Evolutionary conservation across 1,139 yeast genomes (phyloP).

Genomic region (Suzukiozyma palmioleophila): DNA sequence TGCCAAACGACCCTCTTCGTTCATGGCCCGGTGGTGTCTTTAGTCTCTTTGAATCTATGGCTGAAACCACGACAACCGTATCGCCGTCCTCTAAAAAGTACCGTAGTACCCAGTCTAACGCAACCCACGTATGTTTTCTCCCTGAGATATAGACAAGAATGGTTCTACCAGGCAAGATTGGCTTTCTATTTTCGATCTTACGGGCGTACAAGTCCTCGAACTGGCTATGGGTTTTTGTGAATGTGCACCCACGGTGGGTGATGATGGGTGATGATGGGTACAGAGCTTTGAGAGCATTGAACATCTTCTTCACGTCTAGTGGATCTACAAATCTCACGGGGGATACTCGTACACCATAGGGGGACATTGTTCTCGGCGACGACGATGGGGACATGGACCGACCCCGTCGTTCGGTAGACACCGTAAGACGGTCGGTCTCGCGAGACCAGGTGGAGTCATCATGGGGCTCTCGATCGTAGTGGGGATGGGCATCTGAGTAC

Average conservation of each 20-base stretch:
- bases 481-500: not conserved
- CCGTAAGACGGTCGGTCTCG: not conserved
- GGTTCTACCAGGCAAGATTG: conserved; percentile 50
- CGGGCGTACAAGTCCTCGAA: conserved; percentile 36
- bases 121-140: conserved; percentile 74
- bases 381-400: conserved; percentile 1
- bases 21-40: not conserved
- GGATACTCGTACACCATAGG: not conserved
- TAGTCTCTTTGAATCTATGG: conserved; percentile 19
- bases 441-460: not conserved
- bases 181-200: conserved; percentile 24
- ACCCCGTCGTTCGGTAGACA: conserved; percentile 1
- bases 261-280: conserved; percentile 55
- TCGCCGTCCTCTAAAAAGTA: conserved; percentile 58
- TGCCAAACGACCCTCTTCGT: conserved; percentile 3
- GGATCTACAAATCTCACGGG: conserved; percentile 1
- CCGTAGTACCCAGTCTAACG: conserved; percentile 62
- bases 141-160: conserved; percentile 66
- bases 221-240: conserved; percentile 41
- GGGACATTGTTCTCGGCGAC: conserved; percentile 1
- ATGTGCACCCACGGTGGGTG: conserved; percentile 48
- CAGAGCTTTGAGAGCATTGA: conserved; percentile 1
- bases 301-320: conserved; percentile 1
- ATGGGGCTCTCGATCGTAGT: not conserved
- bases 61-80: conserved; percentile 53